Conservation (phyloP, 2,329 filamentous ascomycete genomes). For the Arthrobotrys conoides region DNA sequence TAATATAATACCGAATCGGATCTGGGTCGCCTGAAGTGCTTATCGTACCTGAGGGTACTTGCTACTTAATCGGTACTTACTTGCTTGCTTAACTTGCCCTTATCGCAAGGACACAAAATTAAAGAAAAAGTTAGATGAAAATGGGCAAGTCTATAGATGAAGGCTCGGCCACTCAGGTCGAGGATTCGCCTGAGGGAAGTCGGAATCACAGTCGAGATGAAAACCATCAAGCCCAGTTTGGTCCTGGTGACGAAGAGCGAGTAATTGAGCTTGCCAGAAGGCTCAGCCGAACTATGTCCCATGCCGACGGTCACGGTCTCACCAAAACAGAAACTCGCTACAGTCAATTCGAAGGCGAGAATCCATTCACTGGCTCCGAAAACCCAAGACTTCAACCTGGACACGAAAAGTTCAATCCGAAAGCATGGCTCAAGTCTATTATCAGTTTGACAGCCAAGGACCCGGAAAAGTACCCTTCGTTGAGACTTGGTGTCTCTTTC, state of each 20-base stretch:
- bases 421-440: slow-evolving; percentile 66
- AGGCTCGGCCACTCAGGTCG: slow-evolving; percentile 57
- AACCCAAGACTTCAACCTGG: slow-evolving; percentile 53
- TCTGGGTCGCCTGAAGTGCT: slow-evolving; percentile 10
- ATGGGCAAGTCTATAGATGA: slow-evolving; percentile 60
- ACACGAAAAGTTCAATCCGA: slow-evolving; percentile 50
- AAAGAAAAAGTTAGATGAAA: not conserved
- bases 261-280: slow-evolving; percentile 46
- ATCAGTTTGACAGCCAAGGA: slow-evolving; percentile 71
- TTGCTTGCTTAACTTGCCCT: not conserved
- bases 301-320: slow-evolving; percentile 26
- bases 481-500: slow-evolving; percentile 77
- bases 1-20: not conserved
- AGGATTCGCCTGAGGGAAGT: slow-evolving; percentile 45
- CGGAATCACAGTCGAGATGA: slow-evolving; percentile 55
- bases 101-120: not conserved
- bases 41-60: slow-evolving; percentile 29
- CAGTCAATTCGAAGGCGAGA: slow-evolving; percentile 57
- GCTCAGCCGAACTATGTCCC: slow-evolving; percentile 43
- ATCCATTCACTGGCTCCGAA: slow-evolving; percentile 46
- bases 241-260: slow-evolving; percentile 55
- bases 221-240: slow-evolving; percentile 47
- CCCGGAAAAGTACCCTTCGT: slow-evolving; percentile 71
- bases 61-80: not conserved
- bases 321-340: slow-evolving; percentile 57